phyloP scores from a whole-genome alignment of 768 basidiomycete genomes.

The Collybia sordida region DNA sequence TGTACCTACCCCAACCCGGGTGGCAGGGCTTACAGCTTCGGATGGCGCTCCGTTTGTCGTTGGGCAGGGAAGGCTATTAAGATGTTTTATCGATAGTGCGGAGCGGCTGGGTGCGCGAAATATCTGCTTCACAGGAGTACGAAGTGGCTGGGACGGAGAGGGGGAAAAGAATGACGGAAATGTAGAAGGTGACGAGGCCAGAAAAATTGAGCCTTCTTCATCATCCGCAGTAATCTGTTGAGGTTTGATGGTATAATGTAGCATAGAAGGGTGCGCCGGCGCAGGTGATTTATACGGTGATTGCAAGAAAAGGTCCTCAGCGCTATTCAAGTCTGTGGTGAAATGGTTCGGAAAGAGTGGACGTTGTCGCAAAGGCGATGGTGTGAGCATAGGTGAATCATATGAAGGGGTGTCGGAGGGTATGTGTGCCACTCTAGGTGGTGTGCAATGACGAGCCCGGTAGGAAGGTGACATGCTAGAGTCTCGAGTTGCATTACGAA shows the following conservation, averaged over 20 bases:
- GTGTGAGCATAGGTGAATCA: slow-evolving; percentile 62
- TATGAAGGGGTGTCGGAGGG: slow-evolving; percentile 28
- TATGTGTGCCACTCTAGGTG: slow-evolving; percentile 29
- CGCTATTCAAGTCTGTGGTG: slow-evolving; percentile 27
- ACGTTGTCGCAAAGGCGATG: slow-evolving; percentile 57
- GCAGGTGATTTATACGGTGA: slow-evolving; percentile 51
- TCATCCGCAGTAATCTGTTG: slow-evolving; percentile 49
- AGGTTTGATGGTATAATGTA: slow-evolving; percentile 36
- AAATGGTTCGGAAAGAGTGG: slow-evolving; percentile 34
- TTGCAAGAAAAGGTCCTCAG: slow-evolving; percentile 53
- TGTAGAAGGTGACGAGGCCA: slow-evolving; percentile 43
- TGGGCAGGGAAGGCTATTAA: slow-evolving; percentile 25
- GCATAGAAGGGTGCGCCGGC: slow-evolving; percentile 32
- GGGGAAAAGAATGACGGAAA: slow-evolving; percentile 42
- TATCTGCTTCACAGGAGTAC: slow-evolving; percentile 60
- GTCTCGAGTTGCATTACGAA: slow-evolving; percentile 25
- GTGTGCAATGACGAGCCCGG: slow-evolving; percentile 34
- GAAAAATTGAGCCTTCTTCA: slow-evolving; percentile 58
- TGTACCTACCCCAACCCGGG: slow-evolving; percentile 46
- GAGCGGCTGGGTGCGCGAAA: slow-evolving; percentile 38
- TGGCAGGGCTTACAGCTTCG: slow-evolving; percentile 17
- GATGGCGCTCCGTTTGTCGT: slow-evolving; percentile 9
- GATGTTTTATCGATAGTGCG: slow-evolving; percentile 36
- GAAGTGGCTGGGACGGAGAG: slow-evolving; percentile 48
- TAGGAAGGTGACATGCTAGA: slow-evolving; percentile 33